Evolutionary conservation across 2,329 filamentous ascomycete species (phyloP).

Genomic region (Pyricularia pennisetigena): DNA sequence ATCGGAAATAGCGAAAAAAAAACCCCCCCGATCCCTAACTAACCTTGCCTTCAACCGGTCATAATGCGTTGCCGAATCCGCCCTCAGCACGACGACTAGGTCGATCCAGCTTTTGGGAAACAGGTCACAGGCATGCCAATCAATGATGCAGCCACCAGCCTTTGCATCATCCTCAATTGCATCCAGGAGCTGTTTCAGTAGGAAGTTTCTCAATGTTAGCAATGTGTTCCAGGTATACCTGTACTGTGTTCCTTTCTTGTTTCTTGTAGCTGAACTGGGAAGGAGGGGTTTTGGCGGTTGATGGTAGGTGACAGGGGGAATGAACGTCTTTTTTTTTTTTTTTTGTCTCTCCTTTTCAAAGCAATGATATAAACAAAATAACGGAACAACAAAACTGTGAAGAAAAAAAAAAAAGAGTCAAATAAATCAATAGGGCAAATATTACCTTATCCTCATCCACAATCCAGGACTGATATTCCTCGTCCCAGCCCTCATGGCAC

Average conservation of each 20-base stretch:
- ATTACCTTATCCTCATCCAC: conserved; percentile 91
- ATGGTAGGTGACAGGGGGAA: not conserved
- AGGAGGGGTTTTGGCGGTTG: not conserved
- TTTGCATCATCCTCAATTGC: conserved; percentile 74
- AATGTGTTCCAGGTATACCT: not conserved
- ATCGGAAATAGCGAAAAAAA: not conserved
- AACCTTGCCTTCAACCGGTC: conserved; percentile 71
- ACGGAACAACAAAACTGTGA: not conserved
- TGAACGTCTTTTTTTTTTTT: not conserved
- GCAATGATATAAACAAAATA: no score
- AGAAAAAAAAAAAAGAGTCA: conserved; percentile 6
- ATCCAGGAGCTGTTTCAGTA: conserved; percentile 60
- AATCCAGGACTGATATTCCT: conserved; percentile 78
- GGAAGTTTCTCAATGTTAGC: conserved; percentile 12
- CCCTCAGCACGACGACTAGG: conserved; percentile 82
- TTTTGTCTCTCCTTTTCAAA: not conserved
- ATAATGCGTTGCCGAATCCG: conserved; percentile 70
- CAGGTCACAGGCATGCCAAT: conserved; percentile 96
- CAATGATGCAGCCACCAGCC: conserved; percentile 77
- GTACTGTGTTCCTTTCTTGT: no score
- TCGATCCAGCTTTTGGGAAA: conserved; percentile 94
- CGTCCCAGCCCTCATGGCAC: conserved; percentile 82
- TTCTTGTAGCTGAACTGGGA: not conserved
- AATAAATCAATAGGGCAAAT: conserved; percentile 5
- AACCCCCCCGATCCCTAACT: conserved; percentile 23